Base-by-base conservation (phyloP, 345 rosid species). In the Zanthoxylum bungeanum region DNA sequence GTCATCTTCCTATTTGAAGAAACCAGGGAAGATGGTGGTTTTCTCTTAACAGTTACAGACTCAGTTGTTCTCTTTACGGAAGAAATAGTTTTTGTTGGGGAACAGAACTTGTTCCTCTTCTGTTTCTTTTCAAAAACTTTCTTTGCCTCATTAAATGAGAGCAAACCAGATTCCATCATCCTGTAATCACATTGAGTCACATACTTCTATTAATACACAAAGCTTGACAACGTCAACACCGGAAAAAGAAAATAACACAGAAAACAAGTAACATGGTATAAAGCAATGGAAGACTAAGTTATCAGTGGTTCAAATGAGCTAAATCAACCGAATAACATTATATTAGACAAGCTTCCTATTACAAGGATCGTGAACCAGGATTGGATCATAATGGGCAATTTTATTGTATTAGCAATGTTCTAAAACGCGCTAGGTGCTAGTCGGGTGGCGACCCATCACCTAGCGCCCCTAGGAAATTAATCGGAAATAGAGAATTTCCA, bases 141-240 rank as follows among this genome's bases (percentile, higher is more conserved):
- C 82, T 79, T 87, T 47, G 98, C 99, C 78, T 69, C 84, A 2
- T 83, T 94, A 56, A 79, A 61, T 22, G 98, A 65, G 37, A 92
- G 97, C 80, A 92, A 85, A 46, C 99, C 97, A 21, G 91, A 95
- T 63, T 95, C 99, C 98, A 95, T 92, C 94, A 95, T 88, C 98
- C 99, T 92, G 83, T 69, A 77, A 72, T 44, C 30, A 73, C 61
- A 44, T 58, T 31, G 19, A n/a, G n/a, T n/a, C n/a, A 12, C 19
- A 40, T 12, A 11, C 27, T 56, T 67, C 49, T 53, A 19, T 69
- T 16, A 44, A 57, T n/a, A n/a, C n/a, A n/a, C 37, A 49, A 11
- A 46, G 17, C 39, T 42, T 25, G n/a, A n/a, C n/a, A n/a, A n/a
- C n/a, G n/a, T n/a, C n/a, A n/a, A n/a, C n/a, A n/a, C n/a, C n/a